phyloP scores from a whole-genome alignment of 352 stramenopile genomes.

The Phytophthora foliorum region DNA sequence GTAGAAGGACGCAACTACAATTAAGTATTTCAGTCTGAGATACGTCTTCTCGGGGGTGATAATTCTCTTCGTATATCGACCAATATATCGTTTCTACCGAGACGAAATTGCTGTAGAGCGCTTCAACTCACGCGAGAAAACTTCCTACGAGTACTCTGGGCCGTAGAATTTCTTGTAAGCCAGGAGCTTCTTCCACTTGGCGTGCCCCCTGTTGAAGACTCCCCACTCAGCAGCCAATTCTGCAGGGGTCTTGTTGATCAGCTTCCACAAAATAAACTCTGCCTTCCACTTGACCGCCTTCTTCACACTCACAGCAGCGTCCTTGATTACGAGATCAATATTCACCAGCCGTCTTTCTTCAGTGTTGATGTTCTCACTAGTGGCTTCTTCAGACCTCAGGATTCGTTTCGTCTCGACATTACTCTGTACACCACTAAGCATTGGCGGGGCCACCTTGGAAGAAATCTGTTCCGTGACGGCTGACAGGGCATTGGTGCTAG shows the following conservation, averaged over 20 bases:
- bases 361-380: neutral
- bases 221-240: too few species aligned
- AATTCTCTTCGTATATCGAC: too few species aligned
- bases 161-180: slow-evolving; percentile 9
- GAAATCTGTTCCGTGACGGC: neutral
- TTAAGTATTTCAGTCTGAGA: too few species aligned
- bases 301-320: slow-evolving; percentile 2
- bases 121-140: too few species aligned
- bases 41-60: too few species aligned
- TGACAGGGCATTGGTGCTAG: neutral
- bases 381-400: neutral
- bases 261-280: neutral
- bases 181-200: slow-evolving; percentile 5
- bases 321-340: slow-evolving; percentile 2
- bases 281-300: slow-evolving; percentile 1
- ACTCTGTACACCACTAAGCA: neutral
- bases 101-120: too few species aligned
- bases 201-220: too few species aligned
- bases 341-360: neutral
- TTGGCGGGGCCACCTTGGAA: neutral
- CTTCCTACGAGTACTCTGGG: too few species aligned
- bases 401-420: neutral
- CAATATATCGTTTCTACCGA: too few species aligned
- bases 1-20: too few species aligned
- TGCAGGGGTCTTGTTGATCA: neutral